Evolutionary conservation across 2,329 filamentous ascomycete genomes (phyloP), one percentile per base, ranked within the genome.

Genomic region (Ophiognomonia clavigignenti-juglandacearum): DNA sequence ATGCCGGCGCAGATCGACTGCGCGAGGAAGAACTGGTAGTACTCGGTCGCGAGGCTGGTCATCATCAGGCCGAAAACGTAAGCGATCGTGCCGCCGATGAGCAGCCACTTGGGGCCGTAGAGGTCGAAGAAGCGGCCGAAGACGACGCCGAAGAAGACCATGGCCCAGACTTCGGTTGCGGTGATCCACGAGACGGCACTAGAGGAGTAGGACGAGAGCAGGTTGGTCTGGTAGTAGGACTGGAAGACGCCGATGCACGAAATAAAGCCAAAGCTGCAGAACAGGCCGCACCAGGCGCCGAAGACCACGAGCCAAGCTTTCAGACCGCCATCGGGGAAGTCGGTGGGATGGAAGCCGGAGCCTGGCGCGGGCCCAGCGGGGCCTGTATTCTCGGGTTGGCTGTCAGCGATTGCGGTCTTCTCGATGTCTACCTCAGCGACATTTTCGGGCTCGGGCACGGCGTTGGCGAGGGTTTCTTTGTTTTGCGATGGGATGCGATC

Each of bases 41-140:
- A 70, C 52, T 65, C 31, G 34, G 56, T 58, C 9, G 57, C 59
- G 16, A 83, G 64, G 31, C 71, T 75, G 1, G 75, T 71, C 75
- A 83, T 79, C 78, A 84, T 83, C 9, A 83, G 58, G 4, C 75
- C 74, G 45, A 83, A 74, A 24, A 80, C 64, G 56, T 79, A 74
- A 39, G 78, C 56, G 32, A 80, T 58, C 2, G 72, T 73, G 39
- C 79, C 79, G 34, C 65, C 51, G 9, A 76, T 37, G 2, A 83
- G 61, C 3, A 85, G 64, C 50, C 67, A 74, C 36, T 72, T 70
- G 1, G 81, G 77, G 0, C 83, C 82, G 54, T 78, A 77, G 52
- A 69, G 72, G 56, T 86, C 83, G 55, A 74, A 83, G 2, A 60
- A 14, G 9, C 56, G 56, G 4, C 59, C 72, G 24, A 82, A 60